Evolutionary conservation across 2,329 filamentous ascomycete genomes (phyloP).

Genomic region (Aotearoamyces nothofagi): DNA sequence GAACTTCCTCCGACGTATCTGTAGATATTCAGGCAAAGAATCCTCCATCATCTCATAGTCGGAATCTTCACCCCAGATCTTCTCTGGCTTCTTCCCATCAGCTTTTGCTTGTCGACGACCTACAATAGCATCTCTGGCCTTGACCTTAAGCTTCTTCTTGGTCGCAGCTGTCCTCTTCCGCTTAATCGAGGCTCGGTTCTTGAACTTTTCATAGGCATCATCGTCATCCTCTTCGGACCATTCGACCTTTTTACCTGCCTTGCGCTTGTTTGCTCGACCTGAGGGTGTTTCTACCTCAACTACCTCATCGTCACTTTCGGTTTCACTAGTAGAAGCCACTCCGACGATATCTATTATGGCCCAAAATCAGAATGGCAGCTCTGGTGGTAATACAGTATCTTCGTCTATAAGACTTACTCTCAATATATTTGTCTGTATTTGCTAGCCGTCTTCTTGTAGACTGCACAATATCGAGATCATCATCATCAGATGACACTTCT

Average conservation of each 20-base stretch:
- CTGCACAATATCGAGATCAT: conserved; percentile 3
- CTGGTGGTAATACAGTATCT: background rate
- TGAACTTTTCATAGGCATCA: conserved; percentile 46
- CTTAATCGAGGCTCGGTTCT: conserved; percentile 38
- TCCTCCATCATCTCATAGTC: conserved; percentile 17
- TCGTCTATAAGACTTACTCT: conserved; percentile 7
- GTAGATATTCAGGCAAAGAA: conserved; percentile 55
- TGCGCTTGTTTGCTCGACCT: conserved; percentile 11
- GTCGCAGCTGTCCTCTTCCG: conserved; percentile 33
- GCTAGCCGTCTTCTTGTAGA: conserved; percentile 1
- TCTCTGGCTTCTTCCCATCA: conserved; percentile 11
- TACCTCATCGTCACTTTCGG: conserved; percentile 10
- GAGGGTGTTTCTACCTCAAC: conserved; percentile 4
- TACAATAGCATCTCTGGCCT: conserved; percentile 23
- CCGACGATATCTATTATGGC: conserved; percentile 10
- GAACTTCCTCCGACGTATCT: conserved; percentile 51
- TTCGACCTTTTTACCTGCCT: conserved; percentile 23
- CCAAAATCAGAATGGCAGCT: conserved; percentile 6
- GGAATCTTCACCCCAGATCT: conserved; percentile 14
- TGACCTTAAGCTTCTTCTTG: conserved; percentile 28
- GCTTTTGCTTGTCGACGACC: conserved; percentile 10
- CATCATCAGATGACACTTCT: conserved; percentile 9
- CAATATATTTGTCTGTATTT: conserved; percentile 13
- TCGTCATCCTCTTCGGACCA: conserved; percentile 43
- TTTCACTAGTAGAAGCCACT: conserved; percentile 5